These are phyloP conservation scores for Cucumis sativus DNA, from an alignment of 306 rosid species.

Conservation along the genomic window DNA sequence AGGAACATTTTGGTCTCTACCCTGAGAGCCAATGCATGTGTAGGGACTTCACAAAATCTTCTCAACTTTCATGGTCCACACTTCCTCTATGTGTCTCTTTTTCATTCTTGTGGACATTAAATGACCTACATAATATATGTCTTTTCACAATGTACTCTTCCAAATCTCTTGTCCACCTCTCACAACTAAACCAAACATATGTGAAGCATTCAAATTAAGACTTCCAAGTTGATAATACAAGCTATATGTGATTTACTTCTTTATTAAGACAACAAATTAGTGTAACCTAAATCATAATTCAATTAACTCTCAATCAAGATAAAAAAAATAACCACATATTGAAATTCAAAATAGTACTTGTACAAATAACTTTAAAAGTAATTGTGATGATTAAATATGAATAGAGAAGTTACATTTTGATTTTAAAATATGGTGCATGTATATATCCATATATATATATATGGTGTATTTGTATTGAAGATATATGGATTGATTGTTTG, in stretches of 20 bases:
- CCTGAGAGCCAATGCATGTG: background rate
- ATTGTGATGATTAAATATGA: background rate
- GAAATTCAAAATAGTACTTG: too few relatives aligned
- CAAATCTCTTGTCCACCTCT: background rate
- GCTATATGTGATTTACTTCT: too few relatives aligned
- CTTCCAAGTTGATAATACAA: too few relatives aligned
- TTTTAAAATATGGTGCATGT: too few relatives aligned
- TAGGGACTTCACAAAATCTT: background rate
- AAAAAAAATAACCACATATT: background rate
- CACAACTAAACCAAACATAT: background rate
- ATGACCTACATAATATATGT: background rate
- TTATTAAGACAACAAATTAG: too few relatives aligned
- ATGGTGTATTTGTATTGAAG: background rate
- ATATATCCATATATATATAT: too few relatives aligned
- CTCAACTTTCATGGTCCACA: background rate
- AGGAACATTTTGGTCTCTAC: background rate
- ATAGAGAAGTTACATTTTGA: background rate
- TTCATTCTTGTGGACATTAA: background rate
- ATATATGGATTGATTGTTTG: too few relatives aligned
- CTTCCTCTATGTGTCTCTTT: background rate
- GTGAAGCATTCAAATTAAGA: too few relatives aligned
- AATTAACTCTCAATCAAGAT: background rate
- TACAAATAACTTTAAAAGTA: too few relatives aligned
- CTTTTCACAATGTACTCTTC: background rate
- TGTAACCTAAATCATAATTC: background rate